Percentiles rank a stretch among this genome's conserved stretches.
Conservation (phyloP, 2,329 filamentous ascomycete genomes). For the Juglanconis oblonga region DNA sequence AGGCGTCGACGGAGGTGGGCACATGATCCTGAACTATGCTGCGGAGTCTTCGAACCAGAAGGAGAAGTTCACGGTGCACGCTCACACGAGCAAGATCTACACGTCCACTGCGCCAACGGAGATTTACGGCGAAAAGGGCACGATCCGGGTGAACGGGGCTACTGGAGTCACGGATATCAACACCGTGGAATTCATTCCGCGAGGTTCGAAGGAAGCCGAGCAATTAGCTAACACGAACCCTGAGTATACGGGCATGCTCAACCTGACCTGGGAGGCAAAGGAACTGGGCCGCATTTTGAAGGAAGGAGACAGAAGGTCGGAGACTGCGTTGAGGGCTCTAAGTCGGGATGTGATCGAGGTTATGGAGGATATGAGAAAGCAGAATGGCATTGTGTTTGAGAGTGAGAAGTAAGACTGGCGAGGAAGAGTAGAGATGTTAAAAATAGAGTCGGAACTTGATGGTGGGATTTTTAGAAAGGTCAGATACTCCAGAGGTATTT, state of each 20-base stretch:
- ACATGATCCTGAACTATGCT: conserved; percentile 11
- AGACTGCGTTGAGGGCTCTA: conserved; percentile 3
- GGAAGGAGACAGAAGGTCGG: conserved; percentile 10
- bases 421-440: too few species aligned
- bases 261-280: conserved; percentile 17
- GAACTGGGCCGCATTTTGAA: conserved; percentile 9
- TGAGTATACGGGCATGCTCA: conserved; percentile 13
- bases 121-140: conserved; percentile 18
- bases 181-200: conserved; percentile 13
- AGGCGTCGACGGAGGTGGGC: conserved; percentile 14
- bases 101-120: conserved; percentile 17
- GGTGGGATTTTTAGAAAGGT: too few species aligned
- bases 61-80: conserved; percentile 16
- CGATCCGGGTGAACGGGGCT: conserved; percentile 12
- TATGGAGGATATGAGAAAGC: conserved; percentile 17
- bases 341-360: conserved; percentile 12
- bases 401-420: conserved; percentile 3
- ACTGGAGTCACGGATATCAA: conserved; percentile 17
- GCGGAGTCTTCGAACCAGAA: conserved; percentile 12
- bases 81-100: conserved; percentile 20
- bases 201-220: conserved; percentile 12
- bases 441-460: too few species aligned
- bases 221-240: conserved; percentile 12
- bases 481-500: too few species aligned
- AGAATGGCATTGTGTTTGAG: conserved; percentile 14